phyloP scores from a whole-genome alignment of 2,329 filamentous ascomycete genomes.

The Nemania diffusa region DNA sequence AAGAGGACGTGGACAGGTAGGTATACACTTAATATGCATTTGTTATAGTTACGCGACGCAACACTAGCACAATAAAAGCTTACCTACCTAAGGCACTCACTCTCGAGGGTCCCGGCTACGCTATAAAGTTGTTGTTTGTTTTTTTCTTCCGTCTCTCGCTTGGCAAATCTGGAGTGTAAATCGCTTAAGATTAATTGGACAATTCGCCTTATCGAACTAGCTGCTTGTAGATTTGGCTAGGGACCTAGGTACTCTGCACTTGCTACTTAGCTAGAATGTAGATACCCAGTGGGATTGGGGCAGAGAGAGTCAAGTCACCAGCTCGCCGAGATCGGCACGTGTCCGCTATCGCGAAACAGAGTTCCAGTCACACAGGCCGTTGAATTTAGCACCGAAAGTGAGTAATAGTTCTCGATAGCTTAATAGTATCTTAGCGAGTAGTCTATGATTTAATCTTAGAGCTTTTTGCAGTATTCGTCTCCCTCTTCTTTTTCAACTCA shows the following conservation, averaged over 20 bases:
- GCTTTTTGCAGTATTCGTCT: neutral
- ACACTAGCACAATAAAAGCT: no score
- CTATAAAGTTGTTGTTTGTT: neutral
- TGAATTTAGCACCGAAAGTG: slow-evolving; percentile 7
- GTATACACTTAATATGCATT: no score
- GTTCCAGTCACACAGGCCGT: slow-evolving; percentile 27
- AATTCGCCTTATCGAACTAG: slow-evolving; percentile 15
- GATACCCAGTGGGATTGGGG: no score
- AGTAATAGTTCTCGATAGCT: slow-evolving; percentile 4
- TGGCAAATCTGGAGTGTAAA: slow-evolving; percentile 1
- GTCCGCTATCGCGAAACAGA: slow-evolving; percentile 30
- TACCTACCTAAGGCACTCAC: no score
- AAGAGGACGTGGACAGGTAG: no score
- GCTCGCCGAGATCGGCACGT: slow-evolving; percentile 37
- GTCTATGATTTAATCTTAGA: slow-evolving; percentile 10
- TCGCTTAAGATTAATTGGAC: slow-evolving; percentile 12
- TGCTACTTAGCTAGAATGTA: no score
- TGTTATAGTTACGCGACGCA: no score
- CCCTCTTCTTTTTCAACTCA: neutral
- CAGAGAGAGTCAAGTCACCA: slow-evolving; percentile 25
- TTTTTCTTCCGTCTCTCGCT: neutral
- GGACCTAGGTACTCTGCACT: neutral
- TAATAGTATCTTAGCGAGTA: no score
- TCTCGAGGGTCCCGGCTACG: no score
- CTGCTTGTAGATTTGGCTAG: neutral